Evolutionary conservation across 495 filamentous ascomycete genomes (phyloP), one percentile per base, ranked within the genome.

Genomic region (Lasiosphaeriaceae sp.): DNA sequence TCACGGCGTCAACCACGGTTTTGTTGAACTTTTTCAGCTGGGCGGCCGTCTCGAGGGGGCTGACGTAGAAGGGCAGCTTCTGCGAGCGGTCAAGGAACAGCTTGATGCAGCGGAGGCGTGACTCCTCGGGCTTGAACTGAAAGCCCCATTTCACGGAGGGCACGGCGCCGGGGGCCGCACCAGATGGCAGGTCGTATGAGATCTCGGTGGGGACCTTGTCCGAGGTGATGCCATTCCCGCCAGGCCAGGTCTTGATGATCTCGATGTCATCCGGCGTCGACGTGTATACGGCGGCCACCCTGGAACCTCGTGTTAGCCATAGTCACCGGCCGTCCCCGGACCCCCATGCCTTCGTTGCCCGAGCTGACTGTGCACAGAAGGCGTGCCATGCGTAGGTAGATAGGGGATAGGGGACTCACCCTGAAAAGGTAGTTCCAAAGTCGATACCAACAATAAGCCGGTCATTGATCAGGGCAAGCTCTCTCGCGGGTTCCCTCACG

Each of bases 201-300:
- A 87, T 79, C 63, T 85, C 83, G 29, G 83, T 85, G 0, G 84
- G 84, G 19, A 86, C 84, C 65, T 87, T 86, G 65, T 87, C 84
- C 50, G 83, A 86, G 21, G 85, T 86, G 67, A 86, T 86, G 50
- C 83, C 82, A 55, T 89, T 87, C 20, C 87, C 86, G 43, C 87
- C 87, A 2, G 88, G 88, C 87, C 87, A 90, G 26, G 83, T 86
- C 67, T 90, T 90, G 72, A 90, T 90, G 60, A 90, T 87, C 59
- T 90, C 87, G 49, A 90, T 75, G 65, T 90, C 87, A 58, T 90
- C 87, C 1, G 87, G 88, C 0, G 85, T 87, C 11, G 82, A 85
- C 12, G 85, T 89, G 62, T 90, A 89, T 24, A 86, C 86, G n/a
- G 84, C 80, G 11, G 87, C 87, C 37, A 90, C 87, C 41, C 86